These are phyloP conservation scores for Teunomyces tritomae DNA, from an alignment of 805 yeast species.

Conservation along the genomic window DNA sequence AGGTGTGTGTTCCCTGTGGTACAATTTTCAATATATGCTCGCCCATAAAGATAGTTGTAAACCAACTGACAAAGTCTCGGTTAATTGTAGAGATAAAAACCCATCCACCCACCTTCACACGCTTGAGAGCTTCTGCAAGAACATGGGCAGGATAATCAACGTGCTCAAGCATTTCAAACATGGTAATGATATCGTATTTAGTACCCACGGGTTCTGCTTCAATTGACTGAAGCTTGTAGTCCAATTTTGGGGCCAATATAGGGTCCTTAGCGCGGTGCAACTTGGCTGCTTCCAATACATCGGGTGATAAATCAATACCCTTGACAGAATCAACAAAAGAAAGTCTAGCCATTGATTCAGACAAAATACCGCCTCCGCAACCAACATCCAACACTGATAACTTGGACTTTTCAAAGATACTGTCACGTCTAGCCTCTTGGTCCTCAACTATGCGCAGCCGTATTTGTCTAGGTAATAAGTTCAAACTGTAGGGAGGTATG, in stretches of 20 bases:
- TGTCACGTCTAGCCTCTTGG: slow-evolving; percentile 46
- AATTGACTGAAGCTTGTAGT: slow-evolving; percentile 59
- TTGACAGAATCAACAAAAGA: slow-evolving; percentile 58
- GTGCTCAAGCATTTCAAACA: slow-evolving; percentile 95
- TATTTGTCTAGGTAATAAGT: slow-evolving; percentile 61
- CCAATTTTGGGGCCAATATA: slow-evolving; percentile 42
- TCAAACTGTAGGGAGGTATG: slow-evolving; percentile 74
- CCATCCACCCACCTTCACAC: slow-evolving; percentile 79
- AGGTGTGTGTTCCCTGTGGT: slow-evolving; percentile 90
- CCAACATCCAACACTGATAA: slow-evolving; percentile 80
- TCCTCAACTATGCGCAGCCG: slow-evolving; percentile 46
- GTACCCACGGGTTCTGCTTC: slow-evolving; percentile 52
- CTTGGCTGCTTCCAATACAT: slow-evolving; percentile 77
- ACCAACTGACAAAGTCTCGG: slow-evolving; percentile 81
- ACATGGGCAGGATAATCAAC: slow-evolving; percentile 81
- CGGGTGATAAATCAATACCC: slow-evolving; percentile 84
- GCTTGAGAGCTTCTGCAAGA: slow-evolving; percentile 61
- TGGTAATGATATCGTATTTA: slow-evolving; percentile 72
- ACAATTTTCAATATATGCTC: slow-evolving; percentile 79
- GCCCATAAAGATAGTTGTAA: slow-evolving; percentile 89
- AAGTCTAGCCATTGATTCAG: slow-evolving; percentile 83
- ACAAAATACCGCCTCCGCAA: slow-evolving; percentile 96
- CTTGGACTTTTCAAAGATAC: slow-evolving; percentile 31
- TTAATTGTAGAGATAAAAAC: slow-evolving; percentile 88
- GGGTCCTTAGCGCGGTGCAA: slow-evolving; percentile 71